Evolutionary conservation across 2,329 filamentous ascomycete genomes (phyloP), one percentile per base, ranked within the genome.

Genomic region (Colletotrichum brevisporum): DNA sequence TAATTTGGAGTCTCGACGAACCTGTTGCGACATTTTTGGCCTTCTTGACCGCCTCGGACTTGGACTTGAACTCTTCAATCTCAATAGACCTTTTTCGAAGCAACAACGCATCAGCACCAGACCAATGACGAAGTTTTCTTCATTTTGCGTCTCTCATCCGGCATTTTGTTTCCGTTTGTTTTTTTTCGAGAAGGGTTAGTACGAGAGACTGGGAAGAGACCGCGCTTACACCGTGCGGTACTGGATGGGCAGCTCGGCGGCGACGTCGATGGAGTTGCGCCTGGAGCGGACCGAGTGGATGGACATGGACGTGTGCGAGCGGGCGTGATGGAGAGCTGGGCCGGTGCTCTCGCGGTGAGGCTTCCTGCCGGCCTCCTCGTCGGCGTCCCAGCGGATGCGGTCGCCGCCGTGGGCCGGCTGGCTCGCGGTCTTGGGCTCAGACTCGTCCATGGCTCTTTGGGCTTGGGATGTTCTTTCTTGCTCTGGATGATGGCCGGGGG

Each of bases 141-240:
- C 39, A 39, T 26, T 21, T 21, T 18, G 21, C 16, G 6, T 56
- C 48, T 26, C 45, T 41, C 21, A 24, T 43, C 21, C 21, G 21
- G 9, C 21, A 18, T 13, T 13, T 51, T 15, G 45, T 51, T 21
- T 10, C 10, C 21, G 21, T 51, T 51, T 18, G 6, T 6, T 50
- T 50, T 50, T 6, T 50, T 50, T 50, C 47, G 68, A 36, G 60
- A 21, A 8, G 26, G 57, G 15, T 60, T 24, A 60, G 47, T 18
- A 51, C 24, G 57, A 36, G 36, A 61, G 43, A n/a, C 18, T 31
- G 45, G n/a, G 43, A 36, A 4, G 9, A 36, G 31, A 58, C 50
- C 31, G 27, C 16, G 73, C 82, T 82, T 82, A 87, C 79, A 87
- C 77, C 3, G 85, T 88, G 52, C 86, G 83, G 73, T 88, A 88